phyloP scores from a whole-genome alignment of 2,329 filamentous ascomycete species.

The Tolypocladium endophyticum region DNA sequence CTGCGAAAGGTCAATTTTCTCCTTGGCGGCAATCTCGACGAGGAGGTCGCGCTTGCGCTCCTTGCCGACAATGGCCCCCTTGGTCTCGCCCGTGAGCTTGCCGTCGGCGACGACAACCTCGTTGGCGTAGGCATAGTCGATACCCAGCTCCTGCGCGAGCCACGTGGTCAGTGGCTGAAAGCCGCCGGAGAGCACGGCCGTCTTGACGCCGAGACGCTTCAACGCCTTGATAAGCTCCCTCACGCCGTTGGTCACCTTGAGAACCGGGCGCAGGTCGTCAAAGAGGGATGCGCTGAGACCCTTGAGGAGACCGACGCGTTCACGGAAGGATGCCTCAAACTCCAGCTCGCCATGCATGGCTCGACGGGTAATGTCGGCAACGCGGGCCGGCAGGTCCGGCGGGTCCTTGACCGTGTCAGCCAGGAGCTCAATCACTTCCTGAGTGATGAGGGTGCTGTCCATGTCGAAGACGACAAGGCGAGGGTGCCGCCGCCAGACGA shows the following conservation, averaged over 20 bases:
- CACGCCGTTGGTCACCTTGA: slow-evolving; percentile 77
- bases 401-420: slow-evolving; percentile 63
- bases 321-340: slow-evolving; percentile 74
- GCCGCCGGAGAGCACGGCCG: slow-evolving; percentile 83
- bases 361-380: slow-evolving; percentile 80
- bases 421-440: slow-evolving; percentile 95
- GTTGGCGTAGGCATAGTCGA: slow-evolving; percentile 86
- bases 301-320: slow-evolving; percentile 69
- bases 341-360: slow-evolving; percentile 96
- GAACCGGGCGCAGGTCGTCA: slow-evolving; percentile 59
- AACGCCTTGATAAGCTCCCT: slow-evolving; percentile 62
- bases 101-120: slow-evolving; percentile 57
- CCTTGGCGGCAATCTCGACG: slow-evolving; percentile 57
- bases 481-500: slow-evolving; percentile 66
- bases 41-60: slow-evolving; percentile 66
- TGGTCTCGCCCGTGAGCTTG: slow-evolving; percentile 60
- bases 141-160: slow-evolving; percentile 68
- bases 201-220: slow-evolving; percentile 71
- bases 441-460: slow-evolving; percentile 94
- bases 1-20: slow-evolving; percentile 55
- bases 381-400: slow-evolving; percentile 64
- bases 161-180: slow-evolving; percentile 84
- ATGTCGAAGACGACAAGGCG: slow-evolving; percentile 94
- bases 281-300: slow-evolving; percentile 74
- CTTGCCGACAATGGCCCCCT: slow-evolving; percentile 63